Evolutionary conservation across 768 basidiomycete species (phyloP).

Genomic region (Tricholoma terreum): DNA sequence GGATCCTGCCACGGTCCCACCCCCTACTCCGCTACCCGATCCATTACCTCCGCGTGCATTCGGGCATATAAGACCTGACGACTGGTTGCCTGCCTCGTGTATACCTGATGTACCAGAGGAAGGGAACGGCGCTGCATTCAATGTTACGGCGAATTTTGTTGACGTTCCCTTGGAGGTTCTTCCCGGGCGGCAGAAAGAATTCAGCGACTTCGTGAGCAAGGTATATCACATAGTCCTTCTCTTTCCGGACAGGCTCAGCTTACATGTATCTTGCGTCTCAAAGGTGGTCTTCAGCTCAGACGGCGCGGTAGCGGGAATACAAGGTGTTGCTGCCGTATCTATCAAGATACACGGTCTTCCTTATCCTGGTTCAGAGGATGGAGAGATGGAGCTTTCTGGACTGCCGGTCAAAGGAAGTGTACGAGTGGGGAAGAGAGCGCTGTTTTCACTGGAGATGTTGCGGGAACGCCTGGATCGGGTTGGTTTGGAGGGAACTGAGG

Average conservation of each 20-base stretch:
- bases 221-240: conserved; percentile 30
- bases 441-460: neutral
- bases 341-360: conserved; percentile 62
- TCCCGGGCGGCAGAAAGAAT: conserved; percentile 73
- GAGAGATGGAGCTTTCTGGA: conserved; percentile 57
- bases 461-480: neutral
- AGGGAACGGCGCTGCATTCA: conserved; percentile 52
- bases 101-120: conserved; percentile 39
- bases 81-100: conserved; percentile 56
- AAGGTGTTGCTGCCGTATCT: conserved; percentile 60
- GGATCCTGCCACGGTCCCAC: conserved; percentile 10
- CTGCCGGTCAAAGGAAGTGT: conserved; percentile 70
- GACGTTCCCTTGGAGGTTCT: conserved; percentile 78
- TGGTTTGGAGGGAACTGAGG: neutral
- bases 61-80: conserved; percentile 66
- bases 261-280: neutral
- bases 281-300: conserved; percentile 67
- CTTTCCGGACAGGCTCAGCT: conserved; percentile 2
- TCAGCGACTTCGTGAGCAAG: conserved; percentile 76
- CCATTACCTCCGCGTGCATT: conserved; percentile 75
- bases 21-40: conserved; percentile 52
- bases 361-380: conserved; percentile 30
- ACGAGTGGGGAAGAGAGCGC: conserved; percentile 54
- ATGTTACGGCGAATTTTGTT: conserved; percentile 60
- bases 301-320: conserved; percentile 68